Percentiles rank a stretch among this genome's conserved stretches.
Evolutionary conservation across 495 filamentous ascomycete genomes (phyloP).

Genomic region (Neurospora terricola): DNA sequence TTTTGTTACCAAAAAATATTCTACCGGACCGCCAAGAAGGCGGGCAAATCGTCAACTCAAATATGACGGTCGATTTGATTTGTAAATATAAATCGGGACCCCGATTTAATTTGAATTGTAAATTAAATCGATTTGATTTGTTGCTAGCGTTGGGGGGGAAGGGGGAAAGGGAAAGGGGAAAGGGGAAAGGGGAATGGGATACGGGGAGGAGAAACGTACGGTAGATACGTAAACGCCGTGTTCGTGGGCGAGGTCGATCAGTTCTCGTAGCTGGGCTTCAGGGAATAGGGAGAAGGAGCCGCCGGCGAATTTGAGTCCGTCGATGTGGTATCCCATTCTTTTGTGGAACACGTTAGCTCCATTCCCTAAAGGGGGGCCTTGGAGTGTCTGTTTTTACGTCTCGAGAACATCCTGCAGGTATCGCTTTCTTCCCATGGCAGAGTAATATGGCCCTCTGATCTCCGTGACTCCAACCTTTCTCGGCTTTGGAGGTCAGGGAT

Average conservation of each 20-base stretch:
- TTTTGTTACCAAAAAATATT: too few relatives aligned
- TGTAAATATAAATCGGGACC: too few relatives aligned
- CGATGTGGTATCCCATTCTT: slow-evolving; percentile 42
- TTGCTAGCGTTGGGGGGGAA: too few relatives aligned
- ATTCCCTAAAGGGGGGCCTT: too few relatives aligned
- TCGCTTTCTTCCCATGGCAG: slow-evolving; percentile 42
- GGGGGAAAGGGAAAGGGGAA: too few relatives aligned
- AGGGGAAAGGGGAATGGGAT: background rate
- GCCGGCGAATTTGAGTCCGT: slow-evolving; percentile 49
- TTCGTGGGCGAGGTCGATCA: slow-evolving; percentile 44
- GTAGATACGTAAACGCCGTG: slow-evolving; percentile 47
- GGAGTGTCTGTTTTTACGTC: slow-evolving; percentile 14
- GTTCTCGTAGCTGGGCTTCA: slow-evolving; percentile 35
- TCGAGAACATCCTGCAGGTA: slow-evolving; percentile 44
- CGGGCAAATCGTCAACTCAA: too few relatives aligned
- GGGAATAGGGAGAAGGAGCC: slow-evolving; percentile 47
- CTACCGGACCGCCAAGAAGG: too few relatives aligned
- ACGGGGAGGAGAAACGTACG: too few relatives aligned
- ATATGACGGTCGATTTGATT: too few relatives aligned
- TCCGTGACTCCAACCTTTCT: slow-evolving; percentile 42
- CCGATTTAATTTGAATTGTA: too few relatives aligned
- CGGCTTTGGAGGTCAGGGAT: slow-evolving; percentile 40
- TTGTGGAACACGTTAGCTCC: background rate
- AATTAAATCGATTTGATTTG: too few relatives aligned
- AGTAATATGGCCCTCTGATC: slow-evolving; percentile 49